phyloP scores from a whole-genome alignment of 345 rosid species.

The Noccaea bulbosa region DNA sequence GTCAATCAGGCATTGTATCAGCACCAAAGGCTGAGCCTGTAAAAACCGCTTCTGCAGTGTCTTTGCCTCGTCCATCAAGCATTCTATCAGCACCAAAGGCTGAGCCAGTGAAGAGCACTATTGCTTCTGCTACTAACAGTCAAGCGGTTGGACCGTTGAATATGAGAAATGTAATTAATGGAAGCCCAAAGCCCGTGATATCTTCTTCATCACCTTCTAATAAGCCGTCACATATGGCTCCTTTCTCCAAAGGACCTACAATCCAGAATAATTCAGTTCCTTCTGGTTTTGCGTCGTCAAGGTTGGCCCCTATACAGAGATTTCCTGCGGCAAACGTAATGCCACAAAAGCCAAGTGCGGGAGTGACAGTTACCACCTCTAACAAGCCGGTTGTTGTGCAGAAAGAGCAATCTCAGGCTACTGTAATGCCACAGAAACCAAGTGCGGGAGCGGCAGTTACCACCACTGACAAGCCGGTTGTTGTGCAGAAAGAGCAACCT shows the following conservation, averaged over 20 bases:
- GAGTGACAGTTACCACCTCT: slow-evolving; percentile 33
- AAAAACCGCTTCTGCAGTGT: slow-evolving; percentile 47
- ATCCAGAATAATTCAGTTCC: slow-evolving; percentile 43
- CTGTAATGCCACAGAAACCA: slow-evolving; percentile 42
- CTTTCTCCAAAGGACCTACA: slow-evolving; percentile 48
- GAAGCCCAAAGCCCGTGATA: slow-evolving; percentile 35
- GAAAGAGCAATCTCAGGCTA: slow-evolving; percentile 40
- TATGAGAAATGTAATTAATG: slow-evolving; percentile 47
- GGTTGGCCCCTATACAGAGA: slow-evolving; percentile 39
- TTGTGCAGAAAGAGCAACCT: no score
- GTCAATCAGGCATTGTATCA: slow-evolving; percentile 19
- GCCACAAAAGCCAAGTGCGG: slow-evolving; percentile 42
- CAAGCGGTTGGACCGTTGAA: slow-evolving; percentile 43
- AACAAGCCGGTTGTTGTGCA: slow-evolving; percentile 35
- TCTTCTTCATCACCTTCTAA: slow-evolving; percentile 44
- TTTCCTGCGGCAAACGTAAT: slow-evolving; percentile 38
- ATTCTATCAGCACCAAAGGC: slow-evolving; percentile 30
- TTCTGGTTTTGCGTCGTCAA: slow-evolving; percentile 39
- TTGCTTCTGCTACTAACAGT: slow-evolving; percentile 35
- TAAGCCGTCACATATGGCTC: slow-evolving; percentile 42
- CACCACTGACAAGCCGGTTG: no score
- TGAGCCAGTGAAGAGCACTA: slow-evolving; percentile 33
- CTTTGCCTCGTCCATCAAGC: slow-evolving; percentile 48
- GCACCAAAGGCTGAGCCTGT: slow-evolving; percentile 22
- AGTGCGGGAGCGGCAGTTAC: slow-evolving; percentile 1